Evolutionary conservation across 2,329 filamentous ascomycete species (phyloP), one percentile per base, ranked within the genome.

Genomic region (Pseudogymnoascus verrucosus): DNA sequence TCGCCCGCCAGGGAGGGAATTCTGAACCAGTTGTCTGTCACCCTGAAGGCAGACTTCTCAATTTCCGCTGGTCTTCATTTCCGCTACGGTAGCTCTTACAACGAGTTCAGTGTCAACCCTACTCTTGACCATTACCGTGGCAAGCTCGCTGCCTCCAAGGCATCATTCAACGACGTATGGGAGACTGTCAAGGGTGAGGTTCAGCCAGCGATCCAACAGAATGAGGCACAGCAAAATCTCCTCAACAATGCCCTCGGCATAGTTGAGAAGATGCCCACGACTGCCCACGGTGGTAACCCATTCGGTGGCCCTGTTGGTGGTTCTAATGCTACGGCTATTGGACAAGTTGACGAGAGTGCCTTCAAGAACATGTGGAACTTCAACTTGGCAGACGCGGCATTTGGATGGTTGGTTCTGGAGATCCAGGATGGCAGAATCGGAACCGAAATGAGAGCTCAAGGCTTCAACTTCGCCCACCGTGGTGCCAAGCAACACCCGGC

Each of bases 291-390:
- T 63, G 95, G 95, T 21, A 98, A 98, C 75, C 95, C 95, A 5
- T 99, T 99, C 72, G 95, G 95, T 51, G 93, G 93, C 12, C 90
- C 91, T 31, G 85, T 88, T 62, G 85, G 87, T 60, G 89, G 89
- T 40, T 87, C 82, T 42, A 79, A 78, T 69, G 80, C 86, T 61
- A 79, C 83, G 62, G 84, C 85, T 64, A 88, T 91, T 61, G 95
- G 95, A 34, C 90, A 96, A 72, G 92, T 99, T 16, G 95, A 99
- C 67, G 95, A 99, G 80, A 97, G 93, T 71, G 95, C 95, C 1
- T 99, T 99, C 84, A 99, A 99, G 82, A 99, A 99, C 76, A 98
- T 98, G 95, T 99, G 95, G 95, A 99, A 99, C 77, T 99, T 99
- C 79, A 98, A 98, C 76, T 78, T 99, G 68, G 95, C 95, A 31